Evolutionary conservation across 2,329 filamentous ascomycete species (phyloP).

Genomic region (Rhinocladiella similis): DNA sequence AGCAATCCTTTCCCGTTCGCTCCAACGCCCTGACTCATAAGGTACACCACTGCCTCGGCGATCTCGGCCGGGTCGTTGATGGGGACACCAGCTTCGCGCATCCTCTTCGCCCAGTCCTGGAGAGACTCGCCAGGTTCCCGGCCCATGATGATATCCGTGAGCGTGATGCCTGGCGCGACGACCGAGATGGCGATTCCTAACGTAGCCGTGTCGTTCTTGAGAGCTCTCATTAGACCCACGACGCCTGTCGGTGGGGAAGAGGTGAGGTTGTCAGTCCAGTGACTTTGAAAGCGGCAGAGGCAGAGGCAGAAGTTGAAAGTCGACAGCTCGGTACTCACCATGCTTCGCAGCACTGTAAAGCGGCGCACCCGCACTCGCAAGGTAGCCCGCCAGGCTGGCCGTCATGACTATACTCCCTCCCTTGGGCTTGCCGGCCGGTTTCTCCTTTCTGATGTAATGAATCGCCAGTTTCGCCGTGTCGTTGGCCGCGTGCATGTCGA

Average conservation of each 20-base stretch:
- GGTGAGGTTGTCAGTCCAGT: too few species aligned
- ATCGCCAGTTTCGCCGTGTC: conserved; percentile 51
- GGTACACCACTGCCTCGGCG: conserved; percentile 45
- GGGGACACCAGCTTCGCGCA: conserved; percentile 46
- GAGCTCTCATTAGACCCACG: conserved; percentile 51
- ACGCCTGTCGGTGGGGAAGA: conserved; percentile 32
- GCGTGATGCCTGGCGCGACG: conserved; percentile 51
- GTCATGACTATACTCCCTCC: conserved; percentile 50
- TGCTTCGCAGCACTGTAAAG: conserved; percentile 53
- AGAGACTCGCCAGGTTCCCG: conserved; percentile 35
- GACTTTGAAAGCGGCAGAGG: too few species aligned
- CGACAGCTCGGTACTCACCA: too few species aligned
- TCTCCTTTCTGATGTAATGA: conserved; percentile 43
- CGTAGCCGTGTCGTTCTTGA: conserved; percentile 51
- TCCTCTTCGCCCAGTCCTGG: conserved; percentile 44
- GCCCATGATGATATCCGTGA: conserved; percentile 46
- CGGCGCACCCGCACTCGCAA: conserved; percentile 49
- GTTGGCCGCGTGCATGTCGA: conserved; percentile 49
- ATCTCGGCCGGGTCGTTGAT: conserved; percentile 49
- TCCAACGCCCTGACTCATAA: conserved; percentile 45
- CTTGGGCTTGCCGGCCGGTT: conserved; percentile 29
- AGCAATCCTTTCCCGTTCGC: conserved; percentile 50
- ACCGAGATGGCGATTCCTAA: conserved; percentile 47
- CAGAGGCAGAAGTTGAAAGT: too few species aligned
- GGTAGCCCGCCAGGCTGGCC: conserved; percentile 51